Percentiles rank a stretch among this genome's conserved stretches.
Conservation (phyloP, 345 rosid species). For the Lepidium africanum region DNA sequence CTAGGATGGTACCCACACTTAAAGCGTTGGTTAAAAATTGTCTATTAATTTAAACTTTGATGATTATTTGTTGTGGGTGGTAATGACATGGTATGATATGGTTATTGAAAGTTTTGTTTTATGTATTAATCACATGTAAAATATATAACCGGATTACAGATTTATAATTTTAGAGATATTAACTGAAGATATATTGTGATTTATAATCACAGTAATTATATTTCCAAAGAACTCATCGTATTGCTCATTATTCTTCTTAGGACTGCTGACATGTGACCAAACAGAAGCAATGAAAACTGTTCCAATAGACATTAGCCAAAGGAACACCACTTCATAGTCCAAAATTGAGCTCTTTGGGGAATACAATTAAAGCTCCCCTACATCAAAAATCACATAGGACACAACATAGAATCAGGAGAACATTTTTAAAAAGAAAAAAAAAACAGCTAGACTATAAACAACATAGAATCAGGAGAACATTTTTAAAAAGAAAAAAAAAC, state of each 20-base stretch:
- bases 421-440: not conserved
- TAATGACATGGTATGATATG: too few species aligned
- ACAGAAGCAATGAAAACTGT: slow-evolving; percentile 71
- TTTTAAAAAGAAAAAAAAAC: not conserved
- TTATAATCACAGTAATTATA: too few species aligned
- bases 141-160: too few species aligned
- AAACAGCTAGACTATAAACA: slow-evolving; percentile 16
- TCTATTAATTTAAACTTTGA: too few species aligned
- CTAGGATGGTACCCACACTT: too few species aligned
- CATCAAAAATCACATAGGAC: slow-evolving; percentile 20
- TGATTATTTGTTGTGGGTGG: too few species aligned
- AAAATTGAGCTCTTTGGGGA: slow-evolving; percentile 73
- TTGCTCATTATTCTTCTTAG: slow-evolving; percentile 35
- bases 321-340: slow-evolving; percentile 58
- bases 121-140: too few species aligned
- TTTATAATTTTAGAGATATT: too few species aligned
- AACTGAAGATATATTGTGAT: too few species aligned
- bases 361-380: slow-evolving; percentile 77
- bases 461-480: not conserved
- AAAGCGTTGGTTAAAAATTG: too few species aligned
- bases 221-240: slow-evolving; percentile 34
- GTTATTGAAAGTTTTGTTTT: too few species aligned
- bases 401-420: not conserved
- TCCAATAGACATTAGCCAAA: slow-evolving; percentile 94
- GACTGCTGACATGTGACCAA: slow-evolving; percentile 54